phyloP scores from a whole-genome alignment of 2,329 filamentous ascomycete genomes.

The Coniella vitis region DNA sequence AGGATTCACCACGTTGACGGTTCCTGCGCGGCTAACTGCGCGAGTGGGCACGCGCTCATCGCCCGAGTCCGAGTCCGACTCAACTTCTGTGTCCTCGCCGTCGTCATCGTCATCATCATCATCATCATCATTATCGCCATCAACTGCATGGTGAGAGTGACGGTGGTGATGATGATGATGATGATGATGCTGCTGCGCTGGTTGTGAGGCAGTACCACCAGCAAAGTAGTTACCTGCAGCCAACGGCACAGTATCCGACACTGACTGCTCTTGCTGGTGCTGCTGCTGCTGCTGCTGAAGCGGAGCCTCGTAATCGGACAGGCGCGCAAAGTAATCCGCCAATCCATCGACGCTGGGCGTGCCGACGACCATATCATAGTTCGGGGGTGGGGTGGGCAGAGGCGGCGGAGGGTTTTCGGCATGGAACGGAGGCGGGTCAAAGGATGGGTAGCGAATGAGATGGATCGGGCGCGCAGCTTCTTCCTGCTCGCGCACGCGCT shows the following conservation, averaged over 20 bases:
- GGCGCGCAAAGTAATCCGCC: constrained; percentile 79
- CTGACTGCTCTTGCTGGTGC: not conserved
- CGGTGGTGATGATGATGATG: too few relatives aligned
- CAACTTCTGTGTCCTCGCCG: constrained; percentile 28
- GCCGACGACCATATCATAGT: constrained; percentile 74
- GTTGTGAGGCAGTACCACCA: constrained; percentile 4
- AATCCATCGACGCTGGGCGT: constrained; percentile 60
- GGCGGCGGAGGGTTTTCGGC: constrained; percentile 71
- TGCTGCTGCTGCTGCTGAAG: not conserved
- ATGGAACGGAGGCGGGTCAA: constrained; percentile 81
- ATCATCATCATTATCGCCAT: too few relatives aligned
- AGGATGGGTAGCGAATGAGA: constrained; percentile 74
- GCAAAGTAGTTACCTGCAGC: constrained; percentile 1
- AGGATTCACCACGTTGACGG: constrained; percentile 52
- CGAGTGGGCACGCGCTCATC: constrained; percentile 29
- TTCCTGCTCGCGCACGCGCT: constrained; percentile 26
- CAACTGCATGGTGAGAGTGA: too few relatives aligned
- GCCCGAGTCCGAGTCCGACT: constrained; percentile 27
- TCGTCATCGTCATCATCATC: constrained; percentile 28
- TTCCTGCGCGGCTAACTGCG: constrained; percentile 43
- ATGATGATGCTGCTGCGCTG: too few relatives aligned
- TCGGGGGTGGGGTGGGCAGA: constrained; percentile 66
- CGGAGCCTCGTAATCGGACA: constrained; percentile 61
- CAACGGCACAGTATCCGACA: not conserved
- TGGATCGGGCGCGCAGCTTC: constrained; percentile 67